A percentile compares a stretch with the other conserved stretches of the same genome.
Evolutionary conservation across 371 early-diverging fungal genomes (phyloP).

Genomic region (Sporodiniella umbellata): DNA sequence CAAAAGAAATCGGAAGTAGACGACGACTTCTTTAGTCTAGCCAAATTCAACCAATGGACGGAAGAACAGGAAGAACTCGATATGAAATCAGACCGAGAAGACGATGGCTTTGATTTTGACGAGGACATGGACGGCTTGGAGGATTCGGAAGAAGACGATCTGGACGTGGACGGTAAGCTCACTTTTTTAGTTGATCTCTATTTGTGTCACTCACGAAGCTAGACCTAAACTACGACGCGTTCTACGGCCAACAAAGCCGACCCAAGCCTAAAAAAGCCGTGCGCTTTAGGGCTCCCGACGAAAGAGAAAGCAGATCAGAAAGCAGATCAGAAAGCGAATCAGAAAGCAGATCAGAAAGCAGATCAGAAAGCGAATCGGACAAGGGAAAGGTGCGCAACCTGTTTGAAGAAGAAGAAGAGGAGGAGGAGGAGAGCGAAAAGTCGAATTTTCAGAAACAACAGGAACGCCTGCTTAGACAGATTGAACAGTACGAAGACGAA

Average conservation of each 20-base stretch:
- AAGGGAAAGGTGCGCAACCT: slow-evolving; percentile 46
- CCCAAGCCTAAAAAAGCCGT: slow-evolving; percentile 13
- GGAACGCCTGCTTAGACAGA: slow-evolving; percentile 47
- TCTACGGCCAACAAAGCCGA: slow-evolving; percentile 42
- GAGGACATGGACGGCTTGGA: slow-evolving; percentile 52
- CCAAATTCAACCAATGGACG: slow-evolving; percentile 60
- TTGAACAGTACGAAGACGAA: slow-evolving; percentile 83
- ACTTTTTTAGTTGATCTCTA: too few relatives aligned
- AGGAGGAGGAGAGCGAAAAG: slow-evolving; percentile 24
- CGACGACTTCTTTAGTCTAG: slow-evolving; percentile 65
- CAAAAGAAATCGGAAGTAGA: slow-evolving; percentile 54
- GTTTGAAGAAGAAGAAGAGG: slow-evolving; percentile 52
- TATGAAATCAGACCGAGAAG: slow-evolving; percentile 48
- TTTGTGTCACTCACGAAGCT: too few relatives aligned
- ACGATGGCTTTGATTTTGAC: slow-evolving; percentile 49
- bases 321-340: slow-evolving; percentile 46
- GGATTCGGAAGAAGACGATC: slow-evolving; percentile 45
- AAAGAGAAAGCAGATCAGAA: slow-evolving; percentile 33
- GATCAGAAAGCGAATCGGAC: slow-evolving; percentile 34
- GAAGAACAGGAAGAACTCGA: slow-evolving; percentile 38
- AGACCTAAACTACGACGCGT: slow-evolving; percentile 53
- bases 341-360: slow-evolving; percentile 42
- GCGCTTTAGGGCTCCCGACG: too few relatives aligned
- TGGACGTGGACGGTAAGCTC: too few relatives aligned
- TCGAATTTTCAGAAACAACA: slow-evolving; percentile 81